Evolutionary conservation across 768 basidiomycete species (phyloP), one percentile per base, ranked within the genome.

Genomic region (Piloderma croceum): DNA sequence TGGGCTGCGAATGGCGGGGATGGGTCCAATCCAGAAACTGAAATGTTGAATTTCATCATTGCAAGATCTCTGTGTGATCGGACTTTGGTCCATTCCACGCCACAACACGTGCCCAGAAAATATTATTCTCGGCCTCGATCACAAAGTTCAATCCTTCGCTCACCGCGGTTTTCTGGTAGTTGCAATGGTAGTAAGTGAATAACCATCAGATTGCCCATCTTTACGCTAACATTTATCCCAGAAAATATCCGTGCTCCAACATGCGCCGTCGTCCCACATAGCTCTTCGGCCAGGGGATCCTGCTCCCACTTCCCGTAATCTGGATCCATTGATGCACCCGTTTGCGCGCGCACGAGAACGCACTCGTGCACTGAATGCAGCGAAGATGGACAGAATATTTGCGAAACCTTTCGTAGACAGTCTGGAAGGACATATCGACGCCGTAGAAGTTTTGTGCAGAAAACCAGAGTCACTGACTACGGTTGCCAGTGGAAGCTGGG

Each of bases 361-460:
- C 24, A 92, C 80, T 15, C 81, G 96, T 43, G 96, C 96, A 3
- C 59, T 97, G 34, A 94, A 92, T 47, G 96, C 96, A 2, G 86
- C 85, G 11, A 99, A 99, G 67, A 88, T 99, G 74, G 94, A 97
- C 38, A 72, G 89, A 43, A 90, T 99, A 67, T 97, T 98, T 57
- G 83, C 96, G n/a, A 97, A 96, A 53, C 96, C 96, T 0, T 98
- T 98, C 53, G 71, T 99, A 12, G 89, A 78, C 25, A 74, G 79
- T 38, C 59, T 99, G 36, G 93, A 96, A 45, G 96, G 96, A 2
- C 96, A 98, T 60, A 71, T 86, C 27, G 93, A 97, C 58, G 90
- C 91, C 13, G 83, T 97, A n/a, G 93, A 96, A 63, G 78, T 81
- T 15, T 65, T 97, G 43, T 75, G 76, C 12, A 81, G 77, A 50